Percentiles rank a stretch among this genome's conserved stretches.
Evolutionary conservation across 2,329 filamentous ascomycete species (phyloP).

Genomic region (Cercospora zeae-maydis): DNA sequence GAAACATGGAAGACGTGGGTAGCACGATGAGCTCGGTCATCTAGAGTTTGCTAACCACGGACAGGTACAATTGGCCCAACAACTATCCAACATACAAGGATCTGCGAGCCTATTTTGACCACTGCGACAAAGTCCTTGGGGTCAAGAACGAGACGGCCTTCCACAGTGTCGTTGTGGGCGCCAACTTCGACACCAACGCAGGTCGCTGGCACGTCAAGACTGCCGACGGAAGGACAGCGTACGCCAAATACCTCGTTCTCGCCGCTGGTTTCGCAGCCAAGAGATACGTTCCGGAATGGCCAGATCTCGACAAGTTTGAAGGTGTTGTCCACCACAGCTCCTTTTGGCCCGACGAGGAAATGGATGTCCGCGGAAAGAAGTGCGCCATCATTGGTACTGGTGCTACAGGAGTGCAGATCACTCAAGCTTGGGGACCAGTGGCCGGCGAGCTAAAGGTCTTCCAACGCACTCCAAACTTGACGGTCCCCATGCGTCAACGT

Average conservation of each 20-base stretch:
- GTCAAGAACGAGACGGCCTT: slow-evolving; percentile 53
- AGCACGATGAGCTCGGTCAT: not conserved
- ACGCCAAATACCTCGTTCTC: slow-evolving; percentile 52
- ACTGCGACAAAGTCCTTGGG: slow-evolving; percentile 54
- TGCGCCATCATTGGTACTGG: slow-evolving; percentile 44
- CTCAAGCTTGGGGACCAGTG: slow-evolving; percentile 22
- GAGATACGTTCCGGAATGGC: slow-evolving; percentile 38
- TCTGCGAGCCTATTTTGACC: slow-evolving; percentile 57
- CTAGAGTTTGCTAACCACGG: not conserved
- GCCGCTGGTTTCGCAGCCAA: slow-evolving; percentile 48
- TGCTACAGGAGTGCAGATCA: slow-evolving; percentile 42
- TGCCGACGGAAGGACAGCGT: slow-evolving; percentile 51
- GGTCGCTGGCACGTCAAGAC: slow-evolving; percentile 53
- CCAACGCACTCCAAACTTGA: slow-evolving; percentile 17
- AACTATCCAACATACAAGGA: slow-evolving; percentile 37
- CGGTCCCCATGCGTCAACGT: slow-evolving; percentile 48
- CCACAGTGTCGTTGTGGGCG: slow-evolving; percentile 54
- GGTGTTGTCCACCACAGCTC: slow-evolving; percentile 42
- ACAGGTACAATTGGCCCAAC: slow-evolving; percentile 18
- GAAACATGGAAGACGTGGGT: slow-evolving; percentile 46
- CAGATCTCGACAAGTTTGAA: slow-evolving; percentile 38
- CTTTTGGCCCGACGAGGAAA: slow-evolving; percentile 37
- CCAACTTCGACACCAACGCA: slow-evolving; percentile 48
- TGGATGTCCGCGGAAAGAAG: slow-evolving; percentile 34
- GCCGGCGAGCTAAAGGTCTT: slow-evolving; percentile 23